Evolutionary conservation across 164 flowering plant genomes (phyloP).

Genomic region (Cinnamomum micranthum): DNA sequence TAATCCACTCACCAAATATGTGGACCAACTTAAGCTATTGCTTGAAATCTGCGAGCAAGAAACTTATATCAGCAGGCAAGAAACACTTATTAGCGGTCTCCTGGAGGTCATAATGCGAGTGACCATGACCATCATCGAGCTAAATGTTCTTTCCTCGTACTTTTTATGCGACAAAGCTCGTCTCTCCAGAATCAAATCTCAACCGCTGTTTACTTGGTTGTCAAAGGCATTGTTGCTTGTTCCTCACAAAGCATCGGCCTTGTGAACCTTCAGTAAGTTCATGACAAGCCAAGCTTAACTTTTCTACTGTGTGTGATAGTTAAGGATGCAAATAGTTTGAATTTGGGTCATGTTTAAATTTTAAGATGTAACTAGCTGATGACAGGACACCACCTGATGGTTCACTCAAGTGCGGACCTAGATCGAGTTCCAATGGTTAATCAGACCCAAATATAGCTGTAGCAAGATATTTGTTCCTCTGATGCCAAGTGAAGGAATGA

Average conservation of each 20-base stretch:
- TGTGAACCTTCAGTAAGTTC: constrained; percentile 21
- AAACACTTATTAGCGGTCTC: constrained; percentile 33
- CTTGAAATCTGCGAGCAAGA: constrained; percentile 31
- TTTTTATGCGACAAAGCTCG: constrained; percentile 29
- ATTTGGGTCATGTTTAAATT: neutral
- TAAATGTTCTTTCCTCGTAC: constrained; percentile 42
- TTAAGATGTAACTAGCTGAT: neutral
- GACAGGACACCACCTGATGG: neutral
- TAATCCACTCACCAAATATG: constrained; percentile 38
- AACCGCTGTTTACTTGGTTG: constrained; percentile 47
- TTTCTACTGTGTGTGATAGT: neutral
- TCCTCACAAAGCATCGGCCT: constrained; percentile 37
- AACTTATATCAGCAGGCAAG: constrained; percentile 20
- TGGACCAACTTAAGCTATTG: constrained; percentile 38
- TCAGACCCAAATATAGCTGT: too few species aligned
- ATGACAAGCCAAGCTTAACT: neutral
- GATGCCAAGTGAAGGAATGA: too few species aligned
- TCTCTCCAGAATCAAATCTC: constrained; percentile 34
- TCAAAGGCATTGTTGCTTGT: constrained; percentile 42
- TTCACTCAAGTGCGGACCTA: too few species aligned
- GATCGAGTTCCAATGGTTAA: too few species aligned
- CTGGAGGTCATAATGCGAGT: constrained; percentile 31
- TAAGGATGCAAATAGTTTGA: neutral
- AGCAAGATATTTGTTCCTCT: neutral
- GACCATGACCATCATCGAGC: constrained; percentile 38